A percentile compares a stretch with the other conserved stretches of the same genome.
Evolutionary conservation across 1,284 basidiomycete species (phyloP).

Genomic region (Fistulina hepatica): DNA sequence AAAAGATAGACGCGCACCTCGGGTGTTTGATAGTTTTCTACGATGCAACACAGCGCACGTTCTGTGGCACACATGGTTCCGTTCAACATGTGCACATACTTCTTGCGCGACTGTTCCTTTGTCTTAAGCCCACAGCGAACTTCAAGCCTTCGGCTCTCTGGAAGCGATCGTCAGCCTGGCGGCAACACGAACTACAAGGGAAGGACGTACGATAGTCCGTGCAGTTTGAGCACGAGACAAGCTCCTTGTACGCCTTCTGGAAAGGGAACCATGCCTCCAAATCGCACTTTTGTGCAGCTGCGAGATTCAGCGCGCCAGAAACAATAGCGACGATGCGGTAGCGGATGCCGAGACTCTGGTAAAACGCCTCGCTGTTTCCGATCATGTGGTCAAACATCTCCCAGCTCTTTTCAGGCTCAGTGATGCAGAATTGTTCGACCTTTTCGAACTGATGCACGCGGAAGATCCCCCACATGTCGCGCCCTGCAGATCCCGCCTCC

Average conservation of each 20-base stretch:
- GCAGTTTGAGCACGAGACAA: conserved; percentile 88
- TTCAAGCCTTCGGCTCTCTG: conserved; percentile 85
- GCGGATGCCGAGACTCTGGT: conserved; percentile 84
- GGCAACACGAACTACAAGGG: conserved; percentile 1
- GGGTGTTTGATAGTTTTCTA: conserved; percentile 97
- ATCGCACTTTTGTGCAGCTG: conserved; percentile 95
- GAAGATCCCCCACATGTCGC: conserved; percentile 99
- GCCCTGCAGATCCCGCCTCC: conserved; percentile 93
- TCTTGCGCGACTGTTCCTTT: conserved; percentile 77
- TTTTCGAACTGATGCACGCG: conserved; percentile 99
- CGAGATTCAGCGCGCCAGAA: conserved; percentile 92
- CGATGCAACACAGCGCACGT: conserved; percentile 91
- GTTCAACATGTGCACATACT: conserved; percentile 96
- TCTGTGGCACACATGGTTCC: conserved; percentile 97
- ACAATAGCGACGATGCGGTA: conserved; percentile 96
- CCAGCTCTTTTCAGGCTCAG: conserved; percentile 90
- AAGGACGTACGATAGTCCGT: conserved; percentile 81
- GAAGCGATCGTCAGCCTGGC: conserved; percentile 10
- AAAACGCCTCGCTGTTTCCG: conserved; percentile 84
- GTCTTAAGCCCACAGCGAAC: conserved; percentile 83
- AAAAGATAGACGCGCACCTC: conserved; percentile 47
- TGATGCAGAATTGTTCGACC: conserved; percentile 94
- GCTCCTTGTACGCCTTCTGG: conserved; percentile 93
- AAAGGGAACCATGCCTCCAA: conserved; percentile 99
- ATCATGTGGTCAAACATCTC: conserved; percentile 91